phyloP scores from a whole-genome alignment of 2,329 filamentous ascomycete genomes.

The Aspergillus pseudoviridinutans region DNA sequence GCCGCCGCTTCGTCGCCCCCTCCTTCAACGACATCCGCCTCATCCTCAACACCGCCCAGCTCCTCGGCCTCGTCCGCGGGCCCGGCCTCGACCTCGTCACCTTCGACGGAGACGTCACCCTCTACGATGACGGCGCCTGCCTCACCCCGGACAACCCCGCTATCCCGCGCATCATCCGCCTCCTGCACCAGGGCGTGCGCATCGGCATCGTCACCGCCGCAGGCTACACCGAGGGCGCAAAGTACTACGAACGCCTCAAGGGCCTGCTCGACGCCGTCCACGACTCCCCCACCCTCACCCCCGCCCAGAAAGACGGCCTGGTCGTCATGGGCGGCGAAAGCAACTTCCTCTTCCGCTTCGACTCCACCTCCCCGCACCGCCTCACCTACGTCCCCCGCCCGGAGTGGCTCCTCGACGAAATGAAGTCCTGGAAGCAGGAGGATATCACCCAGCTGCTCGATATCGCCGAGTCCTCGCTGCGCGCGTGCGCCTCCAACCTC shows the following conservation, averaged over 20 bases:
- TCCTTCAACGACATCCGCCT: constrained; percentile 96
- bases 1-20: constrained; percentile 85
- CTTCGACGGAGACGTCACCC: constrained; percentile 95
- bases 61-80: constrained; percentile 77
- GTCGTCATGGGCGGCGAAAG: constrained; percentile 94
- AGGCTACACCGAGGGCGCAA: constrained; percentile 81
- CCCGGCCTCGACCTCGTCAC: constrained; percentile 79
- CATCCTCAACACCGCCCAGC: constrained; percentile 89
- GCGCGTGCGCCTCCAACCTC: constrained; percentile 75
- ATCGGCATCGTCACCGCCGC: constrained; percentile 96
- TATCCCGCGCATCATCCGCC: constrained; percentile 63
- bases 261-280: constrained; percentile 79
- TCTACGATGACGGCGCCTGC: constrained; percentile 86
- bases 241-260: constrained; percentile 82
- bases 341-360: constrained; percentile 88
- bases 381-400: constrained; percentile 59
- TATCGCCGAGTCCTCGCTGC: constrained; percentile 77
- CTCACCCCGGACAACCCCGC: constrained; percentile 73
- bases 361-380: constrained; percentile 59
- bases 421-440: constrained; percentile 49
- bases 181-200: constrained; percentile 73
- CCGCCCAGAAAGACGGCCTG: constrained; percentile 68
- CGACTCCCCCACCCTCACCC: constrained; percentile 57
- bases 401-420: constrained; percentile 59
- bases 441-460: constrained; percentile 81